phyloP scores from a whole-genome alignment of 2,329 filamentous ascomycete genomes.

The Fusarium marasasianum region DNA sequence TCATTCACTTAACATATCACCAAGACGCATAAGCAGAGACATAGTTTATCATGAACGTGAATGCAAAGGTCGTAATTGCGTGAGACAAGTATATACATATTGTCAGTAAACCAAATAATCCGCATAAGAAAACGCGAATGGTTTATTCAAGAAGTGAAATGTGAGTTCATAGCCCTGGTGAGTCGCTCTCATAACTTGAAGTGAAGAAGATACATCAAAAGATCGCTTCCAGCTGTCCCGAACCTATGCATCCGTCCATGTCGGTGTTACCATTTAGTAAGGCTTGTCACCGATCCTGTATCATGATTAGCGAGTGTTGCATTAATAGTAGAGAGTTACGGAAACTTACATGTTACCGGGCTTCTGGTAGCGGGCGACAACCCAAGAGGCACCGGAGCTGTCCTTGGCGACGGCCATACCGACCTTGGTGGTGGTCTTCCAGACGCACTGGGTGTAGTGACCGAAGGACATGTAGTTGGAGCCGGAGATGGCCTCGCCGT shows the following conservation, averaged over 20 bases:
- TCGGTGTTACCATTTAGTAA: slow-evolving; percentile 25
- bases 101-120: slow-evolving; percentile 10
- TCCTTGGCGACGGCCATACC: slow-evolving; percentile 34
- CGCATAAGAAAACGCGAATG: slow-evolving; percentile 12
- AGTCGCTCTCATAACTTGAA: slow-evolving; percentile 20
- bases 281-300: slow-evolving; percentile 33
- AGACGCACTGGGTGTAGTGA: slow-evolving; percentile 41
- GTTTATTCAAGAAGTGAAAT: slow-evolving; percentile 28
- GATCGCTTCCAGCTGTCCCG: slow-evolving; percentile 9
- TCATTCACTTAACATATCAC: background rate
- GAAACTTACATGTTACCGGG: slow-evolving; percentile 41
- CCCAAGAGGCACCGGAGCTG: slow-evolving; percentile 28
- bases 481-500: slow-evolving; percentile 28
- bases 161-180: slow-evolving; percentile 24
- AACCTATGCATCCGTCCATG: slow-evolving; percentile 5
- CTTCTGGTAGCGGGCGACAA: slow-evolving; percentile 39
- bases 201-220: slow-evolving; percentile 31
- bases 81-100: slow-evolving; percentile 15
- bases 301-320: slow-evolving; percentile 12
- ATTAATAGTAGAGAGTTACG: background rate
- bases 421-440: slow-evolving; percentile 41
- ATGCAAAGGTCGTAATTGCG: slow-evolving; percentile 11
- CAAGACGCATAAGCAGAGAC: background rate
- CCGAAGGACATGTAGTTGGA: slow-evolving; percentile 38
- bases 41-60: background rate